Evolutionary conservation across 2,329 filamentous ascomycete genomes (phyloP), one percentile per base, ranked within the genome.

Genomic region (Claviceps sp.): DNA sequence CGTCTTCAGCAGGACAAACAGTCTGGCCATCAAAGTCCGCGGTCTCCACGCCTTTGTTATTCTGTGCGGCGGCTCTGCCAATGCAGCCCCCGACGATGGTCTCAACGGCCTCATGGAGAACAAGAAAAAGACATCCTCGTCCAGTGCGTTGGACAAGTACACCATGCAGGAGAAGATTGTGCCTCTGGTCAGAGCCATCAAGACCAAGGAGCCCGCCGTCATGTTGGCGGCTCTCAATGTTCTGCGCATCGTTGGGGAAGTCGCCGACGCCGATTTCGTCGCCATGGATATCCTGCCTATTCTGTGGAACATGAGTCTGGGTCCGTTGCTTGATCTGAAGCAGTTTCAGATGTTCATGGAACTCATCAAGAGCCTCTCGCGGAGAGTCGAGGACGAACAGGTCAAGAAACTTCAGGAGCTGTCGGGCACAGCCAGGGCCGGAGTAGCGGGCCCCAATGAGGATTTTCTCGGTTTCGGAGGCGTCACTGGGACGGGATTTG

Each of bases 101-200:
- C 74, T 96, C 2, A 84, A 88, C 57, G 89, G 89, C 0, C 72
- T 90, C 63, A 61, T 70, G 43, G 67, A 77, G 57, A 72, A 78
- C 48, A 79, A 78, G 61, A 76, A 79, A 53, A 83, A 84, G 62
- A 71, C 76, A 2, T 78, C 77, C 3, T 85, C 79, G 1, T 85
- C 85, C 0, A 89, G 82, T 2, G 90, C 91, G 3, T 73, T 98
- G 30, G 93, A 98, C 71, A 97, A 97, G 66, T 97, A 93, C 63
- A 97, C 93, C 0, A 91, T 98, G 71, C 93, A 98, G 65, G 93
- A 98, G 65, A 97, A 96, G 71, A 87, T 98, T 37, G 79, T 97
- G 0, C 93, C 93, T 0, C 71, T 97, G 4, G 76, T 98, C 55
- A 89, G 87, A 62, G 89, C 77, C 2, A 97, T 98, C 71, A 97